Evolutionary conservation across 2,329 filamentous ascomycete species (phyloP), one percentile per base, ranked within the genome.

Genomic region (Didymella sp.): DNA sequence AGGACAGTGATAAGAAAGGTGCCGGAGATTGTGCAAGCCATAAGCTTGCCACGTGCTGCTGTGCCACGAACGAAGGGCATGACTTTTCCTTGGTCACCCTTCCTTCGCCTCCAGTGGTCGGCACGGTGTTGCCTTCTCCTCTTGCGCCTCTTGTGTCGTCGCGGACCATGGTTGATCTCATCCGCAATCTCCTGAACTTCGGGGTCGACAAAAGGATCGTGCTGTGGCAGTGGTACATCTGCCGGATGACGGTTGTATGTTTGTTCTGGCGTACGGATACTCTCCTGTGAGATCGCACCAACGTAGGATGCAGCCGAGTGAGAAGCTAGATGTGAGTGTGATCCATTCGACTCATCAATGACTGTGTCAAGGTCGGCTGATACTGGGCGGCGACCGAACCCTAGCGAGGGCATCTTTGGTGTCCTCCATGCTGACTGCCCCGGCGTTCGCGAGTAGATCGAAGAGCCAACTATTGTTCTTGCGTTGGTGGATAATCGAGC

Each of bases 11-110:
- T 71, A 9, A 91, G 74, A 53, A 91, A 85, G 6, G 84, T 59
- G 1, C 88, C 89, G 6, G 89, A 89, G 6, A 90, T 82, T 22
- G 89, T 80, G 68, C 85, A 88, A 6, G 70, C 68, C 12, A 70
- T 60, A 46, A 69, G 59, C 51, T 76, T 76, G 2, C 70, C 66
- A 8, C 73, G 61, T 8, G 73, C 69, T 21, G 72, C 70, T 17
- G 65, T 55, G 33, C 66, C 71, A 7, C 60, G 61, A 2, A 70
- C 60, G 27, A 68, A 71, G 2, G 61, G 57, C 53, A 65, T 59
- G 2, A 62, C 59, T 12, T 59, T 54, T 13, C 61, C 60, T 22
- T 59, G 56, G 28, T 69, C 64, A 13, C 62, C 30, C 38, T 61
- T 56, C 13, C 67, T 53, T 1, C 73, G 73, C 19, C 70, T 69